Evolutionary conservation across 805 yeast species (phyloP).

Genomic region (Candida ovalis): DNA sequence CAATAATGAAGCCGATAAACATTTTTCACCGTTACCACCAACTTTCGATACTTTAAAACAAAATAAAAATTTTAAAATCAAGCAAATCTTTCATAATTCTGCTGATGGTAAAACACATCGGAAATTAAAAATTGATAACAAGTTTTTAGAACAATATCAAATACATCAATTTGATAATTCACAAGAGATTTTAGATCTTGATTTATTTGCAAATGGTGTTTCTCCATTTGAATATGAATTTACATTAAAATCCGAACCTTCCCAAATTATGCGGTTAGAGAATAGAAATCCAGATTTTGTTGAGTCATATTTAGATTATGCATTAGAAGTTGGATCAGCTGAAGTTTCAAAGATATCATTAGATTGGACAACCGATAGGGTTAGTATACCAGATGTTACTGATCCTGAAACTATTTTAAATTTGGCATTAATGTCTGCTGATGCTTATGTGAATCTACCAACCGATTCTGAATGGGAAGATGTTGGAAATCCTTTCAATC

Average conservation of each 20-base stretch:
- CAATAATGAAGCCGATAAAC: background rate
- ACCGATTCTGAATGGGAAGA: conserved; percentile 84
- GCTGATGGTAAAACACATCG: conserved; percentile 44
- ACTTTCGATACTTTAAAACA: background rate
- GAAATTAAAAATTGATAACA: conserved; percentile 27
- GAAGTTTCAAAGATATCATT: conserved; percentile 37
- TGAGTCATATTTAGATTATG: conserved; percentile 61
- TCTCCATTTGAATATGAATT: conserved; percentile 22
- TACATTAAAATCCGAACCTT: conserved; percentile 10
- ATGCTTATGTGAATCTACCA: conserved; percentile 84
- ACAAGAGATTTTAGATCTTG: conserved; percentile 5
- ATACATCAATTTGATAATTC: background rate
- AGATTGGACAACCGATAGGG: conserved; percentile 61
- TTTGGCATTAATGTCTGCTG: conserved; percentile 81
- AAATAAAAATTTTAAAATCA: conserved; percentile 32
- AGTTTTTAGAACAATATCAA: conserved; percentile 6
- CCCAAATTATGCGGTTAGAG: conserved; percentile 33
- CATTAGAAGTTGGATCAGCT: conserved; percentile 40
- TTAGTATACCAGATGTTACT: conserved; percentile 66
- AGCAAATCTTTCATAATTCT: conserved; percentile 62
- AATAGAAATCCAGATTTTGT: conserved; percentile 57
- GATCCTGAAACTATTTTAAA: conserved; percentile 72
- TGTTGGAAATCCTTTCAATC: conserved; percentile 40
- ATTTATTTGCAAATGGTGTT: background rate
- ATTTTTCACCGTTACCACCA: background rate